Conservation (phyloP, 345 rosid genomes). For the Eucalyptus grandis region DNA sequence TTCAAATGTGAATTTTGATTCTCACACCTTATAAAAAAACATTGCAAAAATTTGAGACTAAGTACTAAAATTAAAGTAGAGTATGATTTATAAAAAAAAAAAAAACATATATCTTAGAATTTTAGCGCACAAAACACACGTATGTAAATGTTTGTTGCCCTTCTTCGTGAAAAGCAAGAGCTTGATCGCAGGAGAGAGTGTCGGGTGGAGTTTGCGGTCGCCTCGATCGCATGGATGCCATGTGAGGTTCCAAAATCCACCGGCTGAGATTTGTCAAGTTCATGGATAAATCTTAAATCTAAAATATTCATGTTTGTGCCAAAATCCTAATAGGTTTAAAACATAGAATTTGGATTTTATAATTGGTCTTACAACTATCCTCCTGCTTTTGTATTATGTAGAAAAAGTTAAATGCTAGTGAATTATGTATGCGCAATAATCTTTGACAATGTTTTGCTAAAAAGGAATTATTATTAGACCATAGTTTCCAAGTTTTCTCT, state of each 20-base stretch:
- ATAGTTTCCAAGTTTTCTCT: not conserved
- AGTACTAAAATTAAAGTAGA: rapidly evolving
- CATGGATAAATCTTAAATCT: too few species aligned
- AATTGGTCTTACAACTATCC: too few species aligned
- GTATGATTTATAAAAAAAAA: rapidly evolving
- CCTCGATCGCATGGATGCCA: too few species aligned
- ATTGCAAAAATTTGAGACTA: rapidly evolving
- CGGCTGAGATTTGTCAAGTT: too few species aligned
- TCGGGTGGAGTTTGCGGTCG: too few species aligned
- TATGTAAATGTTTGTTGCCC: rapidly evolving
- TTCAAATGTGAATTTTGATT: too few species aligned
- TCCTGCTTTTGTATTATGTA: too few species aligned
- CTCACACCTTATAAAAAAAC: rapidly evolving
- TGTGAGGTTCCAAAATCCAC: too few species aligned
- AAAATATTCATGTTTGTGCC: too few species aligned
- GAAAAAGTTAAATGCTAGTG: too few species aligned
- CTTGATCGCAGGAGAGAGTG: not conserved
- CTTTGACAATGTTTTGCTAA: not conserved
- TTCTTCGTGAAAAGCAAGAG: not conserved
- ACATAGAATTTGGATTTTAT: too few species aligned
- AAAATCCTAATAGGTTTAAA: too few species aligned
- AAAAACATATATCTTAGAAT: rapidly evolving
- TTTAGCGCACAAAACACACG: rapidly evolving
- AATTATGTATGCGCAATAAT: not conserved
- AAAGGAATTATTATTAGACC: not conserved